phyloP scores from a whole-genome alignment of 2,329 filamentous ascomycete genomes.

The Sporothrix curviconia region DNA sequence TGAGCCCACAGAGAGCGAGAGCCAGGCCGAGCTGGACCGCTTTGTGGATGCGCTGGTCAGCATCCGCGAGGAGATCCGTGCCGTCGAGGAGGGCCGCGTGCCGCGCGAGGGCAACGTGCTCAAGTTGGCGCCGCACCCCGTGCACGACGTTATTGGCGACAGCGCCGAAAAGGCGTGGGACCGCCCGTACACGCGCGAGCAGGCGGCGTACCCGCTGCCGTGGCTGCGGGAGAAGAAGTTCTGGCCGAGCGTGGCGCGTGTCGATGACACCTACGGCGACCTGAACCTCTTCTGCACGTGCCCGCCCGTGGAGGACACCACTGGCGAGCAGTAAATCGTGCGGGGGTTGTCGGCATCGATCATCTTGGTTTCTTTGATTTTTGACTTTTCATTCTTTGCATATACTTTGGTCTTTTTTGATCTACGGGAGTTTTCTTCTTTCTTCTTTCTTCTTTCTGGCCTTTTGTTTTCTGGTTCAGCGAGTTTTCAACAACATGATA shows the following conservation, averaged over 20 bases:
- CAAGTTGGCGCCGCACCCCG: slow-evolving; percentile 82
- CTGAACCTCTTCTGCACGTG: slow-evolving; percentile 93
- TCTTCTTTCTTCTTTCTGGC: neutral
- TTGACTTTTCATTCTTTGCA: slow-evolving; percentile 7
- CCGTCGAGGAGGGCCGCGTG: slow-evolving; percentile 71
- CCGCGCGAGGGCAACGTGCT: slow-evolving; percentile 74
- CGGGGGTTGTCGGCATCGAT: too few species aligned
- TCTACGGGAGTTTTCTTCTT: neutral
- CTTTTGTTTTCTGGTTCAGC: neutral
- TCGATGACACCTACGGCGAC: slow-evolving; percentile 88
- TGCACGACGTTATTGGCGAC: slow-evolving; percentile 65
- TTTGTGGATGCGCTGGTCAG: slow-evolving; percentile 86
- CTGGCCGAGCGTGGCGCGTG: slow-evolving; percentile 80
- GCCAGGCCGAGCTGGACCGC: slow-evolving; percentile 83
- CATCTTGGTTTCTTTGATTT: neutral
- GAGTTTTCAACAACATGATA: slow-evolving; percentile 17
- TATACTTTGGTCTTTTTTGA: neutral
- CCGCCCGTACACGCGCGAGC: slow-evolving; percentile 71
- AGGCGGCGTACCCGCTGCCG: slow-evolving; percentile 78
- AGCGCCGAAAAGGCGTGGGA: slow-evolving; percentile 58
- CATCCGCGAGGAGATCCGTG: slow-evolving; percentile 78
- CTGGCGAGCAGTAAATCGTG: slow-evolving; percentile 22
- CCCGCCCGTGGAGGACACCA: slow-evolving; percentile 67
- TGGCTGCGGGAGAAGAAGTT: slow-evolving; percentile 94
- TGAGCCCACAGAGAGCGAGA: slow-evolving; percentile 91